Evolutionary conservation across 495 filamentous ascomycete genomes (phyloP).

Genomic region (Penicillium roqueforti): DNA sequence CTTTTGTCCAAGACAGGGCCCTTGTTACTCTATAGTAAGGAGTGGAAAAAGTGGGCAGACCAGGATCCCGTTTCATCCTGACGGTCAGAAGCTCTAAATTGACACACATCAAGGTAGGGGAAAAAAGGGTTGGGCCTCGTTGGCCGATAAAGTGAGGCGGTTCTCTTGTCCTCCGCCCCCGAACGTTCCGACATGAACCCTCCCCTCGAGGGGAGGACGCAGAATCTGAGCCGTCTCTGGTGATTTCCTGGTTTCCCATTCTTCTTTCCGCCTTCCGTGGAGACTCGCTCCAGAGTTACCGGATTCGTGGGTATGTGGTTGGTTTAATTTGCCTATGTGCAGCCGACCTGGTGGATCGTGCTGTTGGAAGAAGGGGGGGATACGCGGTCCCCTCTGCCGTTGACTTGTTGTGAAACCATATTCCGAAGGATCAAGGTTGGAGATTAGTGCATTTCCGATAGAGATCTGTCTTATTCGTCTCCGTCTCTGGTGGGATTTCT

Average conservation of each 20-base stretch:
- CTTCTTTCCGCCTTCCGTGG: neutral
- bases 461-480: slow-evolving; percentile 17
- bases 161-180: slow-evolving; percentile 10
- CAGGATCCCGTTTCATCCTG: neutral
- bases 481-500: neutral
- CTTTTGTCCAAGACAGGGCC: slow-evolving; percentile 15
- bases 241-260: neutral
- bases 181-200: slow-evolving; percentile 21
- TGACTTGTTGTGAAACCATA: slow-evolving; percentile 16
- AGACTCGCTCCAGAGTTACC: neutral
- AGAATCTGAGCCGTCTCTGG: slow-evolving; percentile 2
- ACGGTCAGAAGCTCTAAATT: slow-evolving; percentile 9
- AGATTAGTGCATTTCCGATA: slow-evolving; percentile 1
- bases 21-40: slow-evolving; percentile 1
- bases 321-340: slow-evolving; percentile 9
- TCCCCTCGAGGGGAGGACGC: slow-evolving; percentile 8
- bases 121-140: slow-evolving; percentile 38
- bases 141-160: slow-evolving; percentile 42
- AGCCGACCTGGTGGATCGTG: slow-evolving; percentile 11
- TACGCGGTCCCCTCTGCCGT: slow-evolving; percentile 8
- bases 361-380: neutral
- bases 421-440: slow-evolving; percentile 4
- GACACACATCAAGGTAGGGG: neutral
- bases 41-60: neutral
- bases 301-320: slow-evolving; percentile 3